Base-by-base conservation (phyloP, 2,329 filamentous ascomycete genomes). In the Chaetoscypha palmicola region DNA sequence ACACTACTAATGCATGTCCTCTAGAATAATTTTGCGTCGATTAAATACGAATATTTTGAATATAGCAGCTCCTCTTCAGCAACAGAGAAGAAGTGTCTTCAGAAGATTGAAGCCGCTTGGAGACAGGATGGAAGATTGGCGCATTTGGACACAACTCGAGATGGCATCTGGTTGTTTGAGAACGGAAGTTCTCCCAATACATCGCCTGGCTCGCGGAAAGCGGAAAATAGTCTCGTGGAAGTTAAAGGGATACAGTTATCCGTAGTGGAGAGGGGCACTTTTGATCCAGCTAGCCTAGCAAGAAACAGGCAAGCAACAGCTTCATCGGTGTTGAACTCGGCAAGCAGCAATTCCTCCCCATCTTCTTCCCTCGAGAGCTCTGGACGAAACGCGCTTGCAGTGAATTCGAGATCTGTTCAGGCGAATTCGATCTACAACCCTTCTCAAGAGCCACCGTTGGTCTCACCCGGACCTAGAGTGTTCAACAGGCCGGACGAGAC, bases 21-120 rank as follows among this genome's bases (percentile, higher is more conserved):
- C 7, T 19, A 63, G 61, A 59, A 56, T 46, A 56, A 57, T 41
- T 59, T 58, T 45, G 50, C 57, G 37, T 55, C 54, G 24, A 62
- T 63, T 50, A 49, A 51, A 28, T 62, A 62, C 46, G 57, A 62
- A 48, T 63, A 61, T 39, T 53, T 56, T 38, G 59, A 62, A 43
- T 37, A 45, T 9, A 48, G 52, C 40, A 47, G 20, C 12, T 35
- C 44, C 33, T 48, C 51, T 26, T 40, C 46, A 17, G 48, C 34
- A 24, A 22, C 28, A 17, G 42, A 49, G n/a, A 54, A 54, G 47
- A 54, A 47, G 40, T 46, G 53, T 38, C 46, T 62, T n/a, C 57
- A 59, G 42, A 53, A 47, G 26, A 41, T 57, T 12, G 61, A 62
- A 37, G 44, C 47, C 12, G 30, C 31, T 34, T 62, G 57, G 58